Conservation (phyloP, 176 grass and related monocot genomes). For the maize (Zea mays) region Zm-B73-REFERENCE-NAM-5.0 NC_050100.1:21582001-21582500, state of each 20-base stretch:
- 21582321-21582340: slow-evolving; percentile 88
- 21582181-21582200: too few species aligned
- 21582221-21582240: slow-evolving; percentile 52
- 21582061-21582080: slow-evolving; percentile 91
- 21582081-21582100: slow-evolving; percentile 49
- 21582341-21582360: slow-evolving; percentile 55
- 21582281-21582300: slow-evolving; percentile 45
- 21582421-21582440: not conserved
- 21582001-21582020: slow-evolving; percentile 58
- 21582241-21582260: not conserved
- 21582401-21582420: not conserved
- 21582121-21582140: too few species aligned
- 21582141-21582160: too few species aligned
- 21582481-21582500: too few species aligned
- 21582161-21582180: too few species aligned
- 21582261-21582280: not conserved
- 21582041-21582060: slow-evolving; percentile 52
- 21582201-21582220: too few species aligned
- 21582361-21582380: not conserved
- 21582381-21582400: not conserved
- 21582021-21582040: too few species aligned
- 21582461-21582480: too few species aligned
- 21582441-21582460: slow-evolving; percentile 54
- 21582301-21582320: slow-evolving; percentile 71
- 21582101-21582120: slow-evolving; percentile 27